Base-by-base conservation (phyloP, 805 yeast species). In the Wickerhamomyces hampshirensis region DNA sequence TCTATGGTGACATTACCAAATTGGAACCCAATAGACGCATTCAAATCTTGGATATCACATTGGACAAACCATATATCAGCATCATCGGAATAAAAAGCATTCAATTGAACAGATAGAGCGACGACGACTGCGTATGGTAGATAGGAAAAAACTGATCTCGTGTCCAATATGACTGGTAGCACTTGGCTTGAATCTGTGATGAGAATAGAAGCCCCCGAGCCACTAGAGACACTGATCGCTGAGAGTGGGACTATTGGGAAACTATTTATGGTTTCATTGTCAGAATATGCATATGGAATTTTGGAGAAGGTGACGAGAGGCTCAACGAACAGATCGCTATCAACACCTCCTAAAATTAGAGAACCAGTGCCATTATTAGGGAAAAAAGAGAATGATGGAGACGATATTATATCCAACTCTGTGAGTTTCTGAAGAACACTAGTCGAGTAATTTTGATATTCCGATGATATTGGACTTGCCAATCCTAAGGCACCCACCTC, bases 21-120 rank as follows among this genome's bases (percentile, higher is more conserved):
- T 15, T 60, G 47, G 51, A 81, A 71, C 32, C 69, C 65, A 7
- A 84, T 37, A 0, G 69, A 59, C 2, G 85, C 87, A 17, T 68
- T 56, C 7, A 69, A 47, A 5, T 58, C 48, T 1, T 66, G 68
- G 12, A 80, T 59, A 10, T 69, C 59, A 60, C 93, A 84, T 39
- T 71, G 71, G 11, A 80, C 79, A 12, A 80, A 48, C 91, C 91
- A 84, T 13, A 68, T 63, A 6, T 65, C 50, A 5, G 63, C 61
- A n/a, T 37, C 40, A 4, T 59, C 54, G 4, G 72, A 67, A 51
- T 74, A 84, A 43, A 67, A 72, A 0, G 91, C 91, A 49, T 79
- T 78, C 27, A 80, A 60, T 56, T 84, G 89, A 18, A 82, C 65
- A 0, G 89, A 86, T 21, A 84, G 57, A 46, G 73, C 74, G 34